phyloP scores from a whole-genome alignment of 768 basidiomycete species.

The Psilocybe subaeruginosa region DNA sequence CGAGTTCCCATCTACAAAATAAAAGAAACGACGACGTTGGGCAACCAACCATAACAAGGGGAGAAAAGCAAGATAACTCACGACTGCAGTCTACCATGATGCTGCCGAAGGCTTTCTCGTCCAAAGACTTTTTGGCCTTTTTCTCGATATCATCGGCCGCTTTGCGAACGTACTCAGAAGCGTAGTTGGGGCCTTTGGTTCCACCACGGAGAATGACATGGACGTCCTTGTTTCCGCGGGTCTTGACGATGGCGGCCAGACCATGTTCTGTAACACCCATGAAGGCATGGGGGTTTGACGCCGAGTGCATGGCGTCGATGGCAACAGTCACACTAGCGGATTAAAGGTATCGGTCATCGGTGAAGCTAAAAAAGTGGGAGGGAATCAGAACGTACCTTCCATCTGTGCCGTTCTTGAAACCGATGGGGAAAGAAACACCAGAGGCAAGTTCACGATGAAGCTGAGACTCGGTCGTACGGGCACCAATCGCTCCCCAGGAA shows the following conservation, averaged over 20 bases:
- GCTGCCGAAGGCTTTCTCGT: slow-evolving; percentile 48
- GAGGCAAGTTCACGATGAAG: slow-evolving; percentile 96
- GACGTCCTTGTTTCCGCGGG: slow-evolving; percentile 81
- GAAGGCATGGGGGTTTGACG: slow-evolving; percentile 93
- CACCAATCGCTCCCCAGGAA: slow-evolving; percentile 96
- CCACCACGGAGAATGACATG: slow-evolving; percentile 97
- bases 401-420: slow-evolving; percentile 99
- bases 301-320: slow-evolving; percentile 94
- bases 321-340: slow-evolving; percentile 73
- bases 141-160: slow-evolving; percentile 69
- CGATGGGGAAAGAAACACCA: slow-evolving; percentile 96
- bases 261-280: slow-evolving; percentile 91
- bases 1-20: slow-evolving; percentile 83
- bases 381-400: slow-evolving; percentile 57
- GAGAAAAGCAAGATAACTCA: slow-evolving; percentile 33
- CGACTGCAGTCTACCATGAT: slow-evolving; percentile 91
- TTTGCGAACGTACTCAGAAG: slow-evolving; percentile 67
- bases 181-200: slow-evolving; percentile 88
- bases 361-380: background rate
- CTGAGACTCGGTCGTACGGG: slow-evolving; percentile 96
- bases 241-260: slow-evolving; percentile 95
- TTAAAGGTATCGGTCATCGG: background rate
- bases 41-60: slow-evolving; percentile 3
- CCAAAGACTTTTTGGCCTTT: slow-evolving; percentile 40
- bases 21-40: background rate